Evolutionary conservation across 1,139 yeast species (phyloP).

Genomic region (Saccharomyces pastorianus): DNA sequence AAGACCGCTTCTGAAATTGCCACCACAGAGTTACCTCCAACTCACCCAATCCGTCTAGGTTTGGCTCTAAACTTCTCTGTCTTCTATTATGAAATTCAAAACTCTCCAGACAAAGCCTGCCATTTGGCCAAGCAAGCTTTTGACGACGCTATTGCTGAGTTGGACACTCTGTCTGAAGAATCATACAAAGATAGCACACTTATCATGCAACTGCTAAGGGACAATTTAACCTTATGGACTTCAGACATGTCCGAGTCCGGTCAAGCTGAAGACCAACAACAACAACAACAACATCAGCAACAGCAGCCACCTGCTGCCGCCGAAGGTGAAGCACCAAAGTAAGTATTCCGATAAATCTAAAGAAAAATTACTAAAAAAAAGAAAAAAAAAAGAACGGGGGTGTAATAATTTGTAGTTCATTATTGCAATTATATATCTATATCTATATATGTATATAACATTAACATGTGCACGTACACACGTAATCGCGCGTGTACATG

Average conservation of each 20-base stretch:
- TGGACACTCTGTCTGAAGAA: slow-evolving; percentile 95
- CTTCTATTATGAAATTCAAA: slow-evolving; percentile 94
- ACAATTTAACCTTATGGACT: slow-evolving; percentile 97
- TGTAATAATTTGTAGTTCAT: not conserved
- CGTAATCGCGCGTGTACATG: not conserved
- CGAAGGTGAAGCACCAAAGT: slow-evolving; percentile 31
- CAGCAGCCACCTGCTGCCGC: slow-evolving; percentile 43
- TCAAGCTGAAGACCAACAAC: slow-evolving; percentile 38
- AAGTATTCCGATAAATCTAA: slow-evolving; percentile 2
- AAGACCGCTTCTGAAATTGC: slow-evolving; percentile 95
- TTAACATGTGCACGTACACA: not conserved
- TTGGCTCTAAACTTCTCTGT: slow-evolving; percentile 96
- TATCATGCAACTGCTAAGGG: slow-evolving; percentile 97
- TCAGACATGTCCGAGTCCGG: slow-evolving; percentile 88
- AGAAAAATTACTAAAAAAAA: not conserved
- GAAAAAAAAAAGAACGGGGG: slow-evolving; percentile 1
- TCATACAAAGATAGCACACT: slow-evolving; percentile 96
- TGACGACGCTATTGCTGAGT: slow-evolving; percentile 97
- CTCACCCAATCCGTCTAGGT: slow-evolving; percentile 97
- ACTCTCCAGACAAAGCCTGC: slow-evolving; percentile 97
- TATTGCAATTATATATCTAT: not conserved
- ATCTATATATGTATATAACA: not conserved
- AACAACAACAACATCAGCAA: slow-evolving; percentile 12
- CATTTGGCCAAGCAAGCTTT: slow-evolving; percentile 98
- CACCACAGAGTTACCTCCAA: slow-evolving; percentile 92